phyloP scores from a whole-genome alignment of 2,329 filamentous ascomycete genomes.

The Exophiala phaeomuriformis region DNA sequence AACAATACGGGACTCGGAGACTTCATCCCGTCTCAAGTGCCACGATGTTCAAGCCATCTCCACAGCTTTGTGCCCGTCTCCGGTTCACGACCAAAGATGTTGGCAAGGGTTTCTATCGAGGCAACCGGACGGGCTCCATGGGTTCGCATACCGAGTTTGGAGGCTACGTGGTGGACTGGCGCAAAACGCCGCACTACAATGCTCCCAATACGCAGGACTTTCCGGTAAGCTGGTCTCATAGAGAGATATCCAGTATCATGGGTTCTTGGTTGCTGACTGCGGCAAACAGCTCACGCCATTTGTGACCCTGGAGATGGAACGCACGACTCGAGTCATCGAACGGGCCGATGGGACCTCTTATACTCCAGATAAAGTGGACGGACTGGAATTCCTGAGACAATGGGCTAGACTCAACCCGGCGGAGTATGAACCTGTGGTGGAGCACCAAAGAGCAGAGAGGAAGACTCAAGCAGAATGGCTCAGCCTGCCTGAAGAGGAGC shows the following conservation, averaged over 20 bases:
- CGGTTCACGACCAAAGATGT: slow-evolving; percentile 83
- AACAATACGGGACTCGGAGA: neutral
- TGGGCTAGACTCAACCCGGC: slow-evolving; percentile 16
- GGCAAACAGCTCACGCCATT: slow-evolving; percentile 39
- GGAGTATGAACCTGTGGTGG: slow-evolving; percentile 14
- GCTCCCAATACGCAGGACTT: slow-evolving; percentile 66
- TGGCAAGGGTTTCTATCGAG: slow-evolving; percentile 94
- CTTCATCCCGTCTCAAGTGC: neutral
- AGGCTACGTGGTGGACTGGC: slow-evolving; percentile 74
- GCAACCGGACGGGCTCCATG: slow-evolving; percentile 80
- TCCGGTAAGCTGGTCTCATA: slow-evolving; percentile 52
- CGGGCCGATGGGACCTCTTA: slow-evolving; percentile 7
- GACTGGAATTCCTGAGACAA: slow-evolving; percentile 13
- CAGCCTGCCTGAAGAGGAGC: neutral
- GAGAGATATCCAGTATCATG: neutral
- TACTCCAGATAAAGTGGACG: slow-evolving; percentile 11
- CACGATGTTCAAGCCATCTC: slow-evolving; percentile 25
- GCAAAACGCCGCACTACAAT: slow-evolving; percentile 84
- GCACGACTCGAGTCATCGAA: slow-evolving; percentile 24
- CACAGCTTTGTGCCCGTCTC: slow-evolving; percentile 21
- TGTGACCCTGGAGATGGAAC: slow-evolving; percentile 38
- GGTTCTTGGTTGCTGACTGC: slow-evolving; percentile 10
- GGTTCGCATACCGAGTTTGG: slow-evolving; percentile 77
- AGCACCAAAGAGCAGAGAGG: slow-evolving; percentile 3
- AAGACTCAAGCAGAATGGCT: neutral